phyloP scores from a whole-genome alignment of 768 basidiomycete genomes.

The Scleroderma citrinum region DNA sequence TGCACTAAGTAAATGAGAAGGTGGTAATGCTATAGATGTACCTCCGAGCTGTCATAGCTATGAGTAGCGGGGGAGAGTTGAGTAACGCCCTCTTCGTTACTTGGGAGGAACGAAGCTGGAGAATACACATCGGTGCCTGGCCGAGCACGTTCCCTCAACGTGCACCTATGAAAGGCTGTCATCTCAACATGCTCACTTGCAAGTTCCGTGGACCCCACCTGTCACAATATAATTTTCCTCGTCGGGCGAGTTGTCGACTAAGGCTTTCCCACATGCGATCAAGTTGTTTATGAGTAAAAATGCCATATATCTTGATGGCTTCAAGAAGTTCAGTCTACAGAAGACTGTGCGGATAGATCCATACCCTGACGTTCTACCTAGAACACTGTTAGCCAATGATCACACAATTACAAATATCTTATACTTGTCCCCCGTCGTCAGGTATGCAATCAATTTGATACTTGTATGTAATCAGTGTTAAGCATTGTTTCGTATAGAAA shows the following conservation, averaged over 20 bases:
- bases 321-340: neutral
- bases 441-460: slow-evolving; percentile 38
- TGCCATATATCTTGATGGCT: slow-evolving; percentile 40
- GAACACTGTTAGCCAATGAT: neutral
- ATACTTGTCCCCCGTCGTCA: slow-evolving; percentile 27
- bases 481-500: neutral
- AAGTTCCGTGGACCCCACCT: slow-evolving; percentile 27
- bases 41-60: neutral
- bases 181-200: too few relatives aligned
- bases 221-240: slow-evolving; percentile 42
- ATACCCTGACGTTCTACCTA: slow-evolving; percentile 25
- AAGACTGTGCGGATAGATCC: neutral
- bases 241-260: slow-evolving; percentile 30
- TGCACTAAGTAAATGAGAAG: too few relatives aligned
- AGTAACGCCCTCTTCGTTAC: slow-evolving; percentile 10
- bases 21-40: too few relatives aligned
- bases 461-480: neutral
- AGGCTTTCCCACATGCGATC: slow-evolving; percentile 38
- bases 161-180: slow-evolving; percentile 31
- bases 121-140: slow-evolving; percentile 37
- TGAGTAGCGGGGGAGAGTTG: neutral
- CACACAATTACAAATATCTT: neutral
- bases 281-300: slow-evolving; percentile 41
- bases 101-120: slow-evolving; percentile 42
- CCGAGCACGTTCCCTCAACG: slow-evolving; percentile 31